A percentile compares a stretch with the other conserved stretches of the same genome.
These are phyloP conservation scores for Diplocarpon rosae DNA, from an alignment of 2,329 filamentous ascomycete genomes.

Conservation along the genomic window DNA sequence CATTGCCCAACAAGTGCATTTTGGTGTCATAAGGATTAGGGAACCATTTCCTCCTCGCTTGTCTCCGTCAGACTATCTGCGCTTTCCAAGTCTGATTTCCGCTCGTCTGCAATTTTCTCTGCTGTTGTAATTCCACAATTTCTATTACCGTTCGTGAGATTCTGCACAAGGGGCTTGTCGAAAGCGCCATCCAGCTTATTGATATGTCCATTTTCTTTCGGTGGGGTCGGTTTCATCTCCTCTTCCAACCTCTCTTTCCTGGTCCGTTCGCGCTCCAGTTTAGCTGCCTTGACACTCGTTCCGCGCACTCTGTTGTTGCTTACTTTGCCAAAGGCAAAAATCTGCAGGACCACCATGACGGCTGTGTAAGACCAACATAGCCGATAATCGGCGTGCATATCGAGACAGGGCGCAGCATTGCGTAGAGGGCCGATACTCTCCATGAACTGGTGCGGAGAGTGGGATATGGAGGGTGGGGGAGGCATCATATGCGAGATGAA, in stretches of 20 bases:
- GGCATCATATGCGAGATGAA: constrained; percentile 28
- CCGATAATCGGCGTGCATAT: constrained; percentile 29
- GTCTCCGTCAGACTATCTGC: constrained; percentile 16
- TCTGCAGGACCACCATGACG: constrained; percentile 30
- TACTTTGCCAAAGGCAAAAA: constrained; percentile 27
- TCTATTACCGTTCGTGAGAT: constrained; percentile 1
- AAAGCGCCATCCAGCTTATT: constrained; percentile 3
- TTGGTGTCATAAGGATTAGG: background rate
- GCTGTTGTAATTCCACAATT: constrained; percentile 1
- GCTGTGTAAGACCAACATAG: constrained; percentile 31
- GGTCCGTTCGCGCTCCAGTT: constrained; percentile 13
- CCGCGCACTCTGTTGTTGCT: constrained; percentile 19
- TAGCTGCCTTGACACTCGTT: constrained; percentile 16
- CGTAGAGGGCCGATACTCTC: constrained; percentile 24
- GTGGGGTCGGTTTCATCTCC: background rate
- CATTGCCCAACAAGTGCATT: background rate
- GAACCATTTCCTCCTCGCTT: constrained; percentile 16
- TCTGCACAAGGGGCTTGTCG: constrained; percentile 1
- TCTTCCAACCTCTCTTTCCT: constrained; percentile 9
- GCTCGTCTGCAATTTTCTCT: constrained; percentile 4
- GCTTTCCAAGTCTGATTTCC: constrained; percentile 6
- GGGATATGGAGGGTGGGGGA: constrained; percentile 21
- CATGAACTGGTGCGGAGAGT: constrained; percentile 23
- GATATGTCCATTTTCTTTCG: constrained; percentile 3
- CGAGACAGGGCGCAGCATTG: constrained; percentile 25